These are phyloP conservation scores for Raphidocelis subcapitata DNA, from an alignment of 139 green algal species.

Conservation along the genomic window DNA sequence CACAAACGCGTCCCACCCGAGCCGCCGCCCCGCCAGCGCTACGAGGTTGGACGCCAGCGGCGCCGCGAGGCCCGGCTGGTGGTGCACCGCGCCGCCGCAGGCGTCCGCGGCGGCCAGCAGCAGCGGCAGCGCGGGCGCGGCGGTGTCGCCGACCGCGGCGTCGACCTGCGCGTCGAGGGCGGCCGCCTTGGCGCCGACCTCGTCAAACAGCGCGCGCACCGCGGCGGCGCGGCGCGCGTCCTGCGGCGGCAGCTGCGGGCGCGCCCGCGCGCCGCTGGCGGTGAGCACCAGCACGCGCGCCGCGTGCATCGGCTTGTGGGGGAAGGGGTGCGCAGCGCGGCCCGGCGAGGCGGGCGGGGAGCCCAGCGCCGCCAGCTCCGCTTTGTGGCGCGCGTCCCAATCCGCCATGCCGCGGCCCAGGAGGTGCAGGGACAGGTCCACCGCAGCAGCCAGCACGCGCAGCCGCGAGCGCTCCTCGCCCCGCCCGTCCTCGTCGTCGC, in stretches of 20 bases:
- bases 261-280: not conserved
- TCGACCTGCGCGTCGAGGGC: slow-evolving; percentile 18
- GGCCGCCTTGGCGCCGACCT: slow-evolving; percentile 13
- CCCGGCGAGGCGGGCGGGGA: slow-evolving; percentile 4
- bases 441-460: not conserved
- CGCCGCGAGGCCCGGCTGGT: slow-evolving; percentile 1
- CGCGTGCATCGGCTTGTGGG: slow-evolving; percentile 15
- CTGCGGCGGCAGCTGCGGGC: not conserved
- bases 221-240: not conserved
- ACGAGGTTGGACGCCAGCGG: slow-evolving; percentile 20
- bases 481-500: not conserved
- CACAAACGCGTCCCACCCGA: slow-evolving; percentile 19
- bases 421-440: slow-evolving; percentile 17
- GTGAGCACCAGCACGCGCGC: slow-evolving; percentile 12
- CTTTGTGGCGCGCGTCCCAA: slow-evolving; percentile 18
- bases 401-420: slow-evolving; percentile 17
- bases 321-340: not conserved
- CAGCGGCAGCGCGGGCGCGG: slow-evolving; percentile 12
- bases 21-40: slow-evolving; percentile 7
- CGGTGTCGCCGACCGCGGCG: slow-evolving; percentile 1
- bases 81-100: slow-evolving; percentile 5
- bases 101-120: not conserved
- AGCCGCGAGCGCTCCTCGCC: slow-evolving; percentile 10
- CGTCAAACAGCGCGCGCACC: slow-evolving; percentile 4
- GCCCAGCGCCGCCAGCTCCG: not conserved